Conservation (phyloP, 1,139 yeast species). For the Nakaseomyces sp. region DNA sequence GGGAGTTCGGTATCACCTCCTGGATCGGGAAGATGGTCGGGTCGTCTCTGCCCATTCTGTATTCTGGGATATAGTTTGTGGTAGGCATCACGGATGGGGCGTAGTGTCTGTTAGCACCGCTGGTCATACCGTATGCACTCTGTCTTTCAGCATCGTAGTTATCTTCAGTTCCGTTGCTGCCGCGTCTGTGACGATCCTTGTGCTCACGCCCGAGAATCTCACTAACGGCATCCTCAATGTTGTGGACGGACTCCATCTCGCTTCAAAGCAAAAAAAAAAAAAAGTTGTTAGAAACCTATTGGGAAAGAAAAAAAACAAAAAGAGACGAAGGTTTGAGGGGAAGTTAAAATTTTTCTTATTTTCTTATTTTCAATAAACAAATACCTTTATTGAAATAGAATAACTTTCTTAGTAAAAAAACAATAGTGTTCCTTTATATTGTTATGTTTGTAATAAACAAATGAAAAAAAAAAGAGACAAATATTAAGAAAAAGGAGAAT, state of each 20-base stretch:
- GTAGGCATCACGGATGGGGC: conserved; percentile 14
- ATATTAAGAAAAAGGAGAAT: no score
- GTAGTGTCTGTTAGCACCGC: conserved; percentile 2
- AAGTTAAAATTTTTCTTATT: no score
- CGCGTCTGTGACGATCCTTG: conserved; percentile 4
- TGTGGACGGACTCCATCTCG: conserved; percentile 1
- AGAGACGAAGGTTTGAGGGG: no score
- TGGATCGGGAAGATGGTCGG: conserved; percentile 21
- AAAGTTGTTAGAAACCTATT: no score
- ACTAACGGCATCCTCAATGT: background rate
- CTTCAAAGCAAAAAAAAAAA: background rate
- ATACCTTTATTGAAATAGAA: no score
- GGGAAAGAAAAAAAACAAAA: no score
- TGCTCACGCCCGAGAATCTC: conserved; percentile 1
- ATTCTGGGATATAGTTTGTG: conserved; percentile 19
- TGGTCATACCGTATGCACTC: background rate
- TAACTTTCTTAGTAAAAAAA: no score
- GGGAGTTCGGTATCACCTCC: conserved; percentile 27
- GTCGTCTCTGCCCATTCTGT: conserved; percentile 13
- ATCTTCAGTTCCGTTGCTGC: background rate
- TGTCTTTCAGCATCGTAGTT: conserved; percentile 4
- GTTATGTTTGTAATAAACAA: no score
- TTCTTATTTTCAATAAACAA: no score
- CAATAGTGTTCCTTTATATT: no score
- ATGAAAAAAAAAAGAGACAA: no score